These are phyloP conservation scores for Silene uniflora DNA, from an alignment of 148 eudicot genomes.

Conservation along the genomic window DNA sequence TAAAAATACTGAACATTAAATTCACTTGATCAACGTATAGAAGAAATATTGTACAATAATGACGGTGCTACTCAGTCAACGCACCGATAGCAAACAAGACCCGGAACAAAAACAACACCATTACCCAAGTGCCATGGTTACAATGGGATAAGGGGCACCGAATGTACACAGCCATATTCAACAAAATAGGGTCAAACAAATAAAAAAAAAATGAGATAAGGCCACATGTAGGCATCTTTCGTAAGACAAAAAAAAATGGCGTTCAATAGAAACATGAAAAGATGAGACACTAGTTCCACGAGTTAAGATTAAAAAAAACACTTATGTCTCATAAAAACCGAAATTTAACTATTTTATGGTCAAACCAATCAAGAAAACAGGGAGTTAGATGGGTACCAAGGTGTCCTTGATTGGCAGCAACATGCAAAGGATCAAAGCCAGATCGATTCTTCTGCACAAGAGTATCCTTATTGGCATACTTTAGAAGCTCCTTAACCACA, in stretches of 20 bases:
- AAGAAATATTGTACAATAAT: not conserved
- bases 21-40: not conserved
- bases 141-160: too few relatives aligned
- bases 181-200: too few relatives aligned
- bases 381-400: slow-evolving; percentile 40
- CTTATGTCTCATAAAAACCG: not conserved
- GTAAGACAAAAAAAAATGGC: not conserved
- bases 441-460: slow-evolving; percentile 55
- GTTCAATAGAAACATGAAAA: not conserved
- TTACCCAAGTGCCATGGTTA: too few relatives aligned
- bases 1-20: too few relatives aligned
- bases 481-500: slow-evolving; percentile 69
- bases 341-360: not conserved
- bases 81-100: not conserved
- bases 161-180: too few relatives aligned
- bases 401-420: slow-evolving; percentile 72
- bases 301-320: not conserved
- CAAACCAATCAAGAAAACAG: not conserved
- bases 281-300: not conserved
- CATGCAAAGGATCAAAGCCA: slow-evolving; percentile 70
- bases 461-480: slow-evolving; percentile 58
- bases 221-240: too few relatives aligned
- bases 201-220: too few relatives aligned
- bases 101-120: too few relatives aligned
- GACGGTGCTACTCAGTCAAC: not conserved